Conservation (phyloP, 768 basidiomycete genomes). For the Chalciporus piperatus region DNA sequence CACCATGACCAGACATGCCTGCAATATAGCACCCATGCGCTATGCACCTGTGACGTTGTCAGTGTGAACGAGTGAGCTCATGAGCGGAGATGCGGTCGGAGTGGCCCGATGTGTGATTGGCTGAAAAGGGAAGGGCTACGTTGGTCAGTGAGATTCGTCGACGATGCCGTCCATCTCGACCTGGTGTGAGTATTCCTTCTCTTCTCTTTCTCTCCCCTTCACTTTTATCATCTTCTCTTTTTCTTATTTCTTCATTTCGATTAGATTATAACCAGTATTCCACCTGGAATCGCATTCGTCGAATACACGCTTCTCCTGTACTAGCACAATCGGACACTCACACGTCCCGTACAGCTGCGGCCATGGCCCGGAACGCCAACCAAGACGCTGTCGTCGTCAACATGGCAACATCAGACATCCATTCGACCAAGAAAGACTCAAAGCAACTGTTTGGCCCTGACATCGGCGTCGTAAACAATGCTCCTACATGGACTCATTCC, state of each 20-base stretch:
- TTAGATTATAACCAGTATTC: conserved; percentile 51
- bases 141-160: background rate
- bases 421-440: conserved; percentile 47
- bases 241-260: conserved; percentile 2
- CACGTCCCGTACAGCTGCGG: conserved; percentile 45
- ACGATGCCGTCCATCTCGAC: conserved; percentile 32
- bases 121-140: background rate
- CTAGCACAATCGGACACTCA: conserved; percentile 50
- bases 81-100: background rate
- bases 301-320: conserved; percentile 50
- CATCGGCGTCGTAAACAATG: conserved; percentile 70
- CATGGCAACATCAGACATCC: conserved; percentile 13
- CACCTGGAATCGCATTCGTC: conserved; percentile 56
- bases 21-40: conserved; percentile 10
- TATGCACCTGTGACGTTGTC: too few species aligned
- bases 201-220: background rate
- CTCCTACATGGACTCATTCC: conserved; percentile 67
- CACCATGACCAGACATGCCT: conserved; percentile 11
- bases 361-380: conserved; percentile 42
- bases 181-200: conserved; percentile 36
- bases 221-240: background rate
- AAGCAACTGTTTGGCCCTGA: conserved; percentile 86
- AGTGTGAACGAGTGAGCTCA: background rate
- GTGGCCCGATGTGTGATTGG: background rate
- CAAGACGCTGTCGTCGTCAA: conserved; percentile 27